A percentile compares a stretch with the other conserved stretches of the same genome.
These are phyloP conservation scores for Ceratopteris richardii DNA, from an alignment of 75 land plant species.

Conservation along the genomic window DNA sequence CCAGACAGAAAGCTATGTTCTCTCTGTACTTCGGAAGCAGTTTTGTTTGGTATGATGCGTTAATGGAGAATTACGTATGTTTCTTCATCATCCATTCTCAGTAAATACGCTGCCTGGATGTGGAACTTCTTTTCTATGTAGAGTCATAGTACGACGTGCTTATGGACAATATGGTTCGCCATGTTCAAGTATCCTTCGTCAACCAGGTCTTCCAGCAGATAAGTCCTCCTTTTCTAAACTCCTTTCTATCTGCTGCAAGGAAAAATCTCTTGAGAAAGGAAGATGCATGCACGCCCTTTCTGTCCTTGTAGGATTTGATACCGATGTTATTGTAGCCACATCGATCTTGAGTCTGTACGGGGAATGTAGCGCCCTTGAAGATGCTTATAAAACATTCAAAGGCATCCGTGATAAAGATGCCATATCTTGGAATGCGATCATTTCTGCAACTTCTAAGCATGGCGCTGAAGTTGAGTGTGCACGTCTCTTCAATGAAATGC, in stretches of 20 bases:
- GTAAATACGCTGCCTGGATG: too few species aligned
- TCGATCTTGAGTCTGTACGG: conserved; percentile 58
- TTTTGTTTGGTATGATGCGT: too few species aligned
- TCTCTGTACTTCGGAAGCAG: too few species aligned
- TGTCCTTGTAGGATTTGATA: conserved; percentile 22
- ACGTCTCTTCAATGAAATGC: conserved; percentile 7
- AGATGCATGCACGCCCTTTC: conserved; percentile 42
- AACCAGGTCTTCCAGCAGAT: conserved; percentile 1
- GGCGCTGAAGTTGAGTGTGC: conserved; percentile 39
- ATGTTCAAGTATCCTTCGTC: too few species aligned
- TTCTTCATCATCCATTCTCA: too few species aligned
- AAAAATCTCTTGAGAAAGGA: conserved; percentile 33
- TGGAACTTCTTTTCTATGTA: too few species aligned
- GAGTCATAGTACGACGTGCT: too few species aligned
- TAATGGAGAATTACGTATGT: too few species aligned
- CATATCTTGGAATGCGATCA: conserved; percentile 66
- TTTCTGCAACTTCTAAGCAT: conserved; percentile 59
- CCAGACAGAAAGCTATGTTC: too few species aligned
- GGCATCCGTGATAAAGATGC: conserved; percentile 43
- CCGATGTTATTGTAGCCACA: conserved; percentile 39
- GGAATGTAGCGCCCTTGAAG: conserved; percentile 51
- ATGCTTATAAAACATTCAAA: conserved; percentile 51
- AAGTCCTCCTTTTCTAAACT: conserved; percentile 32
- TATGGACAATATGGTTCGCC: too few species aligned
- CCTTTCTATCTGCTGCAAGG: conserved; percentile 63